Conservation (phyloP, 2,329 filamentous ascomycete species). For the Hortaea werneckii region DNA sequence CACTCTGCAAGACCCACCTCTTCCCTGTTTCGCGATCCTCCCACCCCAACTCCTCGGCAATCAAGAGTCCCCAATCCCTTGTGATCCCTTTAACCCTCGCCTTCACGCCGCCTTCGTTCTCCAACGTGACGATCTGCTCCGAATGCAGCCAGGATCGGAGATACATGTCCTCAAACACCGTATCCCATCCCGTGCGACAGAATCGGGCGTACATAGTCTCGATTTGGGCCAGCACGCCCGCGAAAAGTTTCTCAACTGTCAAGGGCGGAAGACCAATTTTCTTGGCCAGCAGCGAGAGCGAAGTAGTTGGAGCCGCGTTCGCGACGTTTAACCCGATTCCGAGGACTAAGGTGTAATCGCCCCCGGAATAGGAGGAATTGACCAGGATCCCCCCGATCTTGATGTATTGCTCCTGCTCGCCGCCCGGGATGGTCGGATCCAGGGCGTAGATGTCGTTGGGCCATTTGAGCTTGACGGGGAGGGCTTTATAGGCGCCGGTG, state of each 20-base stretch:
- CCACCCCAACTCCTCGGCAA: constrained; percentile 77
- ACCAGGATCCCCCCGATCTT: constrained; percentile 93
- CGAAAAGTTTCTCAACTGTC: constrained; percentile 69
- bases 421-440: constrained; percentile 17
- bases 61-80: constrained; percentile 74
- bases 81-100: constrained; percentile 82
- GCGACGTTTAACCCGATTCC: constrained; percentile 75
- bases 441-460: constrained; percentile 71
- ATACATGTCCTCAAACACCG: constrained; percentile 63
- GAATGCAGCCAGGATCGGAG: constrained; percentile 79
- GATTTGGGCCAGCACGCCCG: constrained; percentile 66
- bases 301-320: constrained; percentile 86
- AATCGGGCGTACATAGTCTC: constrained; percentile 71
- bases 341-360: constrained; percentile 72
- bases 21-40: constrained; percentile 70
- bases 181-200: constrained; percentile 62
- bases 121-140: constrained; percentile 58
- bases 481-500: constrained; percentile 62
- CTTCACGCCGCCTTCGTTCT: constrained; percentile 64
- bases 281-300: constrained; percentile 60
- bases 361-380: constrained; percentile 70
- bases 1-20: constrained; percentile 78
- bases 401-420: constrained; percentile 68
- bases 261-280: constrained; percentile 42
- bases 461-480: constrained; percentile 89